These are phyloP conservation scores for Castanospermum australe DNA, from an alignment of 306 rosid species.

Conservation along the genomic window DNA sequence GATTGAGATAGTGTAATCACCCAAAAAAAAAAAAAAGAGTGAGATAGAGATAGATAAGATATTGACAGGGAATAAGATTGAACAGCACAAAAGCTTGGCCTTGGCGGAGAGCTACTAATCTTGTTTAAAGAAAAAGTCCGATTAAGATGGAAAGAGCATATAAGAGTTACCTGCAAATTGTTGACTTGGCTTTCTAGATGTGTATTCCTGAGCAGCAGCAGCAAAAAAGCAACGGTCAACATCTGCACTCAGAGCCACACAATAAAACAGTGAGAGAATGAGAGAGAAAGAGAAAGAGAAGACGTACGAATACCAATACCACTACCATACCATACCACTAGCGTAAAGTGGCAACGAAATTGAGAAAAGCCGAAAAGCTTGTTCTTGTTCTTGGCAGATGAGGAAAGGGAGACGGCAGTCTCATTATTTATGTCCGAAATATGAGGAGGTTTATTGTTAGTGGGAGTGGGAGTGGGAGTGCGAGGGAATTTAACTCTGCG, in stretches of 20 bases:
- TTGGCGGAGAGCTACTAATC: too few species aligned
- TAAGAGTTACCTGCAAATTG: constrained; percentile 53
- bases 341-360: constrained; percentile 45
- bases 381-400: constrained; percentile 20
- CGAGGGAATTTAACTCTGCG: constrained; percentile 52
- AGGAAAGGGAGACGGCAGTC: constrained; percentile 13
- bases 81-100: too few species aligned
- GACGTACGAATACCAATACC: too few species aligned
- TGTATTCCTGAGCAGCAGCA: constrained; percentile 55
- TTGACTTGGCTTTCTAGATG: constrained; percentile 55
- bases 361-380: constrained; percentile 13
- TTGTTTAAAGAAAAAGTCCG: not conserved
- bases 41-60: too few species aligned
- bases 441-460: constrained; percentile 35
- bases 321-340: too few species aligned
- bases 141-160: not conserved
- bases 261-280: not conserved
- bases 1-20: too few species aligned
- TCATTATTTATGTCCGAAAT: not conserved
- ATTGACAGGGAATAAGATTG: not conserved
- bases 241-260: constrained; percentile 43
- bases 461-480: not conserved
- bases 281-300: constrained; percentile 8
- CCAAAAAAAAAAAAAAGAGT: too few species aligned
- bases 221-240: constrained; percentile 43